Conservation (phyloP, 768 basidiomycete species). For the Ephemerocybe angulata region DNA sequence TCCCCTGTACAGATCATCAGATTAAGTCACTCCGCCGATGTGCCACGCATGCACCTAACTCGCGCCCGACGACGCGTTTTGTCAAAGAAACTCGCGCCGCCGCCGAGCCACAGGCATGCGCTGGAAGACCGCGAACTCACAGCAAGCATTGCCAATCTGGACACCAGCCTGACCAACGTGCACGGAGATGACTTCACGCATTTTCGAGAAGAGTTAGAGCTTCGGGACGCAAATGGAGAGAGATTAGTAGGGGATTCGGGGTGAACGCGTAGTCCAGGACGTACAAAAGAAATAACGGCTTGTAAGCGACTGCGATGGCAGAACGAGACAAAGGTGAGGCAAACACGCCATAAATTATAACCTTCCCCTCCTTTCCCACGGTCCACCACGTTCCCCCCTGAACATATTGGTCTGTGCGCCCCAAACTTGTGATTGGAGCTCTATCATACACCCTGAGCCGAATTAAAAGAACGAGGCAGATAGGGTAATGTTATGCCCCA, state of each 20-base stretch:
- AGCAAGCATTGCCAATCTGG: conserved; percentile 94
- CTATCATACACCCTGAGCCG: too few species aligned
- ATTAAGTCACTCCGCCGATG: conserved; percentile 35
- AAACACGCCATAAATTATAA: conserved; percentile 44
- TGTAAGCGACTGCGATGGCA: conserved; percentile 38
- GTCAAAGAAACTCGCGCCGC: conserved; percentile 21
- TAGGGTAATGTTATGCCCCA: too few species aligned
- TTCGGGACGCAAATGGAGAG: conserved; percentile 11
- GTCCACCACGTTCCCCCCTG: conserved; percentile 26
- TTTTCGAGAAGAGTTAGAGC: conserved; percentile 22
- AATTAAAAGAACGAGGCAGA: too few species aligned
- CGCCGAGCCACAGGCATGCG: conserved; percentile 7
- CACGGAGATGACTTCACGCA: conserved; percentile 94
- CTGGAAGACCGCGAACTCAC: conserved; percentile 46
- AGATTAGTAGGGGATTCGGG: conserved; percentile 17
- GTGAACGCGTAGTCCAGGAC: conserved; percentile 23
- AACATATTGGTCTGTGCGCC: conserved; percentile 40
- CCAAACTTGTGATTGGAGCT: too few species aligned
- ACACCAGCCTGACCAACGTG: conserved; percentile 98
- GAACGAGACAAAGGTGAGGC: conserved; percentile 40
- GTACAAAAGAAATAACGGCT: conserved; percentile 29
- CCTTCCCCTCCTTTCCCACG: conserved; percentile 40
- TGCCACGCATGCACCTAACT: conserved; percentile 13
- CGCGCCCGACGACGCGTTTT: conserved; percentile 31
- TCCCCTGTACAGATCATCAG: conserved; percentile 63